Evolutionary conservation across 306 rosid genomes (phyloP).

Genomic region (Trifolium fragiferum): DNA sequence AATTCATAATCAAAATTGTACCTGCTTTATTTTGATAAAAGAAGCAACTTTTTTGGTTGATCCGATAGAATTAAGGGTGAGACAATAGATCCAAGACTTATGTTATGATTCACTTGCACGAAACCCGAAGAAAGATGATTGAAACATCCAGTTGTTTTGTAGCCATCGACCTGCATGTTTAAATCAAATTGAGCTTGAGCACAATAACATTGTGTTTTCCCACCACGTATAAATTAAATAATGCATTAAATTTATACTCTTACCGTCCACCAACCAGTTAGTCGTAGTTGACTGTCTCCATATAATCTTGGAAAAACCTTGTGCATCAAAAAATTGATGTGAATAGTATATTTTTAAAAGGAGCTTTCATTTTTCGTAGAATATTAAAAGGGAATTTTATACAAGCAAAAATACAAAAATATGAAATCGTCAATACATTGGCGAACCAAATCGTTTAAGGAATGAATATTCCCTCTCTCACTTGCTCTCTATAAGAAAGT

Average conservation of each 20-base stretch:
- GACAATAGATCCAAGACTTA: background rate
- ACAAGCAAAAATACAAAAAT: background rate
- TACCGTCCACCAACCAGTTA: conserved; percentile 24
- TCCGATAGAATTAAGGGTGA: background rate
- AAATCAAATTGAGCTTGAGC: background rate
- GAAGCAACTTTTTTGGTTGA: fast-evolving
- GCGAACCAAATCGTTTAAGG: background rate
- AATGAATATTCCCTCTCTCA: background rate
- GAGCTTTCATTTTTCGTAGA: no score
- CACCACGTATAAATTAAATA: background rate
- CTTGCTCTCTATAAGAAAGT: background rate
- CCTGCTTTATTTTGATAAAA: background rate
- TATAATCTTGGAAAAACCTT: conserved; percentile 4
- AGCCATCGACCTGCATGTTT: background rate
- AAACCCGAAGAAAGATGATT: background rate
- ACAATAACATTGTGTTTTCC: background rate
- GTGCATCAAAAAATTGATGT: no score
- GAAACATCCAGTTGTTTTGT: conserved; percentile 11
- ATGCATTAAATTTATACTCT: background rate
- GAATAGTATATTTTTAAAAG: background rate
- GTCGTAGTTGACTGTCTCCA: background rate
- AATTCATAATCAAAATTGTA: background rate
- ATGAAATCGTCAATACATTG: background rate
- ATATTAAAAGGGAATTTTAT: background rate
- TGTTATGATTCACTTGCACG: background rate